phyloP scores from a whole-genome alignment of 108 stramenopile species.

The Conticribra guillardii region DNA sequence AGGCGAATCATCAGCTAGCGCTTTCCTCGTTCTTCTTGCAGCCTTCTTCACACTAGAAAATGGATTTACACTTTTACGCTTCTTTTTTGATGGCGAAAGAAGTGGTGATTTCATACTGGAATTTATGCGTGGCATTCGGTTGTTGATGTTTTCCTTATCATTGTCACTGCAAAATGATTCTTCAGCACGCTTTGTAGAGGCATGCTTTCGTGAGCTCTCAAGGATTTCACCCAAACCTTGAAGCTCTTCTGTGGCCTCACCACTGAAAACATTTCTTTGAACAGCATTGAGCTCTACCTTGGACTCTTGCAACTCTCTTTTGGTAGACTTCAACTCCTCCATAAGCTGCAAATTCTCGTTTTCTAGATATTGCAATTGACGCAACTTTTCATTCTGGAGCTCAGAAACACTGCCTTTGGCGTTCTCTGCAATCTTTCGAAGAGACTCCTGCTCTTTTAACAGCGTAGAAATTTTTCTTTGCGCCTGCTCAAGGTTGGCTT shows the following conservation, averaged over 20 bases:
- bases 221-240: conserved; percentile 26
- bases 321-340: conserved; percentile 72
- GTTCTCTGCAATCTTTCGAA: conserved; percentile 27
- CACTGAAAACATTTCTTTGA: conserved; percentile 37
- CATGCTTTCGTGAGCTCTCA: background rate
- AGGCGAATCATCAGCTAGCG: conserved; percentile 15
- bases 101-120: conserved; percentile 19
- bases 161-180: background rate
- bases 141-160: conserved; percentile 15
- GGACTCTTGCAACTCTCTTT: conserved; percentile 56
- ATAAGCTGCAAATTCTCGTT: conserved; percentile 87
- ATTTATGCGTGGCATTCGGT: background rate
- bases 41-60: conserved; percentile 41
- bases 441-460: conserved; percentile 38
- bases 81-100: conserved; percentile 24
- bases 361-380: conserved; percentile 76
- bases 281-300: conserved; percentile 59
- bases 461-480: conserved; percentile 51
- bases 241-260: conserved; percentile 49
- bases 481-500: conserved; percentile 43
- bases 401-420: conserved; percentile 36
- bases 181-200: background rate
- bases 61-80: conserved; percentile 30
- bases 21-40: conserved; percentile 18
- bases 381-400: conserved; percentile 56